Evolutionary conservation across 331 rosid genomes (phyloP).

Genomic region (Malus hybrid): DNA sequence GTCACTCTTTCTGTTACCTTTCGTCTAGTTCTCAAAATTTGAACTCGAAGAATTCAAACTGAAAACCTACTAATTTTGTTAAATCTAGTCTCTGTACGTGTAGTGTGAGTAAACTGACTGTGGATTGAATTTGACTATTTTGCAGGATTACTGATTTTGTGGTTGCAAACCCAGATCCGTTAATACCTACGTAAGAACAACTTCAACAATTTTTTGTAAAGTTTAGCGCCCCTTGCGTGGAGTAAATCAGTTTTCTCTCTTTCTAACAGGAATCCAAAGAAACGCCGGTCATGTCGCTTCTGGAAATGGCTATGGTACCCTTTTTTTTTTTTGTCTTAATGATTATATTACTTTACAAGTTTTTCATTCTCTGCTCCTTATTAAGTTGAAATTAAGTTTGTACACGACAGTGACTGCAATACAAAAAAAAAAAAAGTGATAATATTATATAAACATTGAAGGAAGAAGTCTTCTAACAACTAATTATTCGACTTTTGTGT

Average conservation of each 20-base stretch:
- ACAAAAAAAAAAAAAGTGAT: not conserved
- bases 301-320: conserved; percentile 95
- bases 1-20: conserved; percentile 11
- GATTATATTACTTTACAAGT: not conserved
- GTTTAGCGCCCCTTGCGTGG: conserved; percentile 3
- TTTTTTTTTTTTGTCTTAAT: not conserved
- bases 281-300: conserved; percentile 54
- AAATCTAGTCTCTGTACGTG: not conserved
- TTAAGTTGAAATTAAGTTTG: not conserved
- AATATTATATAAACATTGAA: not conserved
- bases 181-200: conserved; percentile 68
- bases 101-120: not conserved
- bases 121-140: conserved; percentile 15
- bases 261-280: conserved; percentile 63
- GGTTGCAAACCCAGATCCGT: conserved; percentile 70
- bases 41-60: not conserved
- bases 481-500: no score
- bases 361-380: not conserved
- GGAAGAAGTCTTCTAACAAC: not conserved
- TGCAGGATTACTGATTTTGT: conserved; percentile 74
- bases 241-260: conserved; percentile 12
- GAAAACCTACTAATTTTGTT: not conserved
- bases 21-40: not conserved
- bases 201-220: not conserved
- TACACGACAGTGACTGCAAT: not conserved